phyloP scores from a whole-genome alignment of 495 filamentous ascomycete species.

The Neurospora sublineolata region DNA sequence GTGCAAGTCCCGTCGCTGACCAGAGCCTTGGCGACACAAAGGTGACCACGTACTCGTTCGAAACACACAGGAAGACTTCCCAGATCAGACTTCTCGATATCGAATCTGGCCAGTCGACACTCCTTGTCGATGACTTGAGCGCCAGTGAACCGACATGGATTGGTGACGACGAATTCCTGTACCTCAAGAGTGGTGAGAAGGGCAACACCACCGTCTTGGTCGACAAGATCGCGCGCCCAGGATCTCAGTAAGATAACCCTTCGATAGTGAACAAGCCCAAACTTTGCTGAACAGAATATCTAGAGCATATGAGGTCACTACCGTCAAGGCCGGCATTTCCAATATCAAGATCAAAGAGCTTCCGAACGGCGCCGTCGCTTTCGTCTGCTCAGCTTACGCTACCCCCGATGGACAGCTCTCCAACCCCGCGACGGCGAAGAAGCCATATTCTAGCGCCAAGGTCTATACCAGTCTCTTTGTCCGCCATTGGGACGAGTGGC shows the following conservation, averaged over 20 bases:
- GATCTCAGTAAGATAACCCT: not conserved
- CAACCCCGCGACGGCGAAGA: conserved; percentile 46
- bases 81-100: conserved; percentile 71
- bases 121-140: conserved; percentile 52
- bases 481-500: conserved; percentile 66
- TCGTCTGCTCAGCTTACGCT: conserved; percentile 54
- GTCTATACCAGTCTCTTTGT: conserved; percentile 62
- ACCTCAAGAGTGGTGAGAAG: conserved; percentile 52
- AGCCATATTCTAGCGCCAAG: conserved; percentile 46
- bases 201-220: conserved; percentile 55
- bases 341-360: conserved; percentile 61
- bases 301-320: conserved; percentile 44
- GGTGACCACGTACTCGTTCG: conserved; percentile 70
- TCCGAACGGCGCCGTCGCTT: conserved; percentile 50
- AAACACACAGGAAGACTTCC: conserved; percentile 58
- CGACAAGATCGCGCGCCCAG: conserved; percentile 32
- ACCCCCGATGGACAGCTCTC: conserved; percentile 50
- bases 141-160: conserved; percentile 71
- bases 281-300: not conserved
- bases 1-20: not conserved
- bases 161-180: conserved; percentile 52
- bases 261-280: not conserved
- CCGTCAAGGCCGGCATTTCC: conserved; percentile 55
- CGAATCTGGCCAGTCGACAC: conserved; percentile 49
- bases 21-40: not conserved